Evolutionary conservation across 306 rosid species (phyloP).

Genomic region (Casuarina equisetifolia): DNA sequence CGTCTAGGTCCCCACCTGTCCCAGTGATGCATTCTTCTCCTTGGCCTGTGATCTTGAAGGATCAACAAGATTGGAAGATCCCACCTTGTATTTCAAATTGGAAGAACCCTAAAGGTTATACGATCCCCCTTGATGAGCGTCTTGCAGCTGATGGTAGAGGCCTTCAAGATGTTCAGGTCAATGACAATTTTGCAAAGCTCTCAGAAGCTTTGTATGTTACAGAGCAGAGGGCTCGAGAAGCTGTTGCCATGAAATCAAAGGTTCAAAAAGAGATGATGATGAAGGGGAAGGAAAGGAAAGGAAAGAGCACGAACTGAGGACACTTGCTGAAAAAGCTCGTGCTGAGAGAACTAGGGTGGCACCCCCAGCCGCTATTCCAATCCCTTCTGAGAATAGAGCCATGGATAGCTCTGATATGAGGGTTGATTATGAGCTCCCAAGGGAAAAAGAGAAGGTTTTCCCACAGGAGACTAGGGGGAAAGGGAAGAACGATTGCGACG

Average conservation of each 20-base stretch:
- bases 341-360: slow-evolving; percentile 82
- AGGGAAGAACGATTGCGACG: slow-evolving; percentile 64
- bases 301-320: slow-evolving; percentile 38
- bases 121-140: background rate
- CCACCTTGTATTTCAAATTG: slow-evolving; percentile 6
- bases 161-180: slow-evolving; percentile 87
- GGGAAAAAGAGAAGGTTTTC: slow-evolving; percentile 56
- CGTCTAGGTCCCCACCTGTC: slow-evolving; percentile 89
- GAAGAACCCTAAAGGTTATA: too few species aligned
- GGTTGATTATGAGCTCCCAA: slow-evolving; percentile 46
- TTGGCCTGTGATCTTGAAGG: slow-evolving; percentile 83
- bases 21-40: slow-evolving; percentile 97
- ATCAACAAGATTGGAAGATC: slow-evolving; percentile 92
- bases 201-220: slow-evolving; percentile 82
- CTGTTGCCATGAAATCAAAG: slow-evolving; percentile 75
- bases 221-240: slow-evolving; percentile 94
- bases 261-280: slow-evolving; percentile 31
- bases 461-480: slow-evolving; percentile 68
- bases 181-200: slow-evolving; percentile 83
- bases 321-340: slow-evolving; percentile 29
- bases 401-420: slow-evolving; percentile 48
- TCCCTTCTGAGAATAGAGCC: slow-evolving; percentile 44
- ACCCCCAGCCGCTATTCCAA: slow-evolving; percentile 41
- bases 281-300: slow-evolving; percentile 79
- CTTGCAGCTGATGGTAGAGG: slow-evolving; percentile 84